Base-by-base conservation (phyloP, 2,329 filamentous ascomycete genomes). In the Talaromyces sp. region DNA sequence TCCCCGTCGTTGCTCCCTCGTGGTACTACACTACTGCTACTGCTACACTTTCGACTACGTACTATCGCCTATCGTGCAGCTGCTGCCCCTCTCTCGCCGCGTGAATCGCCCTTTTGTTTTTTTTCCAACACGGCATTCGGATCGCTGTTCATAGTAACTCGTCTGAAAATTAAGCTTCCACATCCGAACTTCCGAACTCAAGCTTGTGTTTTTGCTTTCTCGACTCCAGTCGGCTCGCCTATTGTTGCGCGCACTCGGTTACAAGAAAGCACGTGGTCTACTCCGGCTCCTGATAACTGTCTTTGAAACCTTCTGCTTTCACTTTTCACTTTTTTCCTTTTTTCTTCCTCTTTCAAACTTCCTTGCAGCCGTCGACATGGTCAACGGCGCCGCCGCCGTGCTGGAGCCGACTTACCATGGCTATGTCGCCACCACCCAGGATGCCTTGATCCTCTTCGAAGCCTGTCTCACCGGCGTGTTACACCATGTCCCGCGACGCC, bases 391-490 rank as follows among this genome's bases (percentile, higher is more conserved):
- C 46, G 72, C 77, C 59, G 76, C 76, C 51, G 78, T 80, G 65
- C 76, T 90, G 67, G 77, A 80, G 64, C 86, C 88, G 31, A 90
- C 88, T 26, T 90, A 83, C 72, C 75, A 76, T n/a, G 88, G 88
- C 10, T 85, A 86, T 69, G 82, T 91, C 54, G 77, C 79, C n/a
- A 85, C 82, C 10, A 90, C 88, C 0, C 81, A 85, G 54, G 91
- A 96, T 75, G 91, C 90, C 29, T 79, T 95, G 65, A 81, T 91
- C 10, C 81, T 96, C 19, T 90, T 96, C 69, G 90, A 96, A 72
- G 89, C 87, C 9, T 91, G 88, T 67, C 80, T 96, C 17, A 81
- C 80, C 38, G 91, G 91, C 11, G 77, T 81, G 21, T 78, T 93
- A 9, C 83, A 83, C 54, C 91, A 94, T 72, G 89, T 94, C 21